These are phyloP conservation scores for Aspergillus candidus DNA, from an alignment of 2,329 filamentous ascomycete species.

Conservation along the genomic window DNA sequence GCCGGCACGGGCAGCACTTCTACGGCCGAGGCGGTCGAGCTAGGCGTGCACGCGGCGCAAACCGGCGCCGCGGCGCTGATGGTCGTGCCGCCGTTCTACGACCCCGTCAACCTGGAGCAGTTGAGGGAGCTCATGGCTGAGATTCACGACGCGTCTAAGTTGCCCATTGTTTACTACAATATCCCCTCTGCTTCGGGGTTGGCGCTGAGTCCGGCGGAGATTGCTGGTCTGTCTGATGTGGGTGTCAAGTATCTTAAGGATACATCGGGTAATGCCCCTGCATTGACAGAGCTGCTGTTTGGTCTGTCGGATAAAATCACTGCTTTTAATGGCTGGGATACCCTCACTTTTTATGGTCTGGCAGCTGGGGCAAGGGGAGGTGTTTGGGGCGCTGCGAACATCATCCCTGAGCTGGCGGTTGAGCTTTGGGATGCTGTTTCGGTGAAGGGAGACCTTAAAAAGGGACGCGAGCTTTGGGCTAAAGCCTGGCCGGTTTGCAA, in stretches of 20 bases:
- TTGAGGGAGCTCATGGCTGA: conserved; percentile 39
- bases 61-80: conserved; percentile 41
- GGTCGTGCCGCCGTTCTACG: conserved; percentile 49
- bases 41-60: conserved; percentile 36
- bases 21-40: conserved; percentile 37
- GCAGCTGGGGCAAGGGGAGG: conserved; percentile 46
- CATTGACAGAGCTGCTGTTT: conserved; percentile 47
- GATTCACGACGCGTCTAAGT: conserved; percentile 34
- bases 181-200: conserved; percentile 46
- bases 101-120: conserved; percentile 37
- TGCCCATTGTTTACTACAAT: conserved; percentile 49
- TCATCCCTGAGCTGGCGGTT: conserved; percentile 46
- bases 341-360: conserved; percentile 49
- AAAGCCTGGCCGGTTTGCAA: conserved; percentile 48
- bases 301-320: conserved; percentile 38
- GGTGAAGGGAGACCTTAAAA: conserved; percentile 38
- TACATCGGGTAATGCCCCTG: conserved; percentile 48
- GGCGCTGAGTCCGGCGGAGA: conserved; percentile 36
- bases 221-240: conserved; percentile 41
- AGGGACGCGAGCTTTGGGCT: conserved; percentile 43
- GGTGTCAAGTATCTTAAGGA: conserved; percentile 50
- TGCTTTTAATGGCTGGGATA: conserved; percentile 51
- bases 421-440: conserved; percentile 45
- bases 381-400: conserved; percentile 48
- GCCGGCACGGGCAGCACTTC: conserved; percentile 39